Evolutionary conservation across 345 rosid species (phyloP).

Genomic region (Sapria himalayana): DNA sequence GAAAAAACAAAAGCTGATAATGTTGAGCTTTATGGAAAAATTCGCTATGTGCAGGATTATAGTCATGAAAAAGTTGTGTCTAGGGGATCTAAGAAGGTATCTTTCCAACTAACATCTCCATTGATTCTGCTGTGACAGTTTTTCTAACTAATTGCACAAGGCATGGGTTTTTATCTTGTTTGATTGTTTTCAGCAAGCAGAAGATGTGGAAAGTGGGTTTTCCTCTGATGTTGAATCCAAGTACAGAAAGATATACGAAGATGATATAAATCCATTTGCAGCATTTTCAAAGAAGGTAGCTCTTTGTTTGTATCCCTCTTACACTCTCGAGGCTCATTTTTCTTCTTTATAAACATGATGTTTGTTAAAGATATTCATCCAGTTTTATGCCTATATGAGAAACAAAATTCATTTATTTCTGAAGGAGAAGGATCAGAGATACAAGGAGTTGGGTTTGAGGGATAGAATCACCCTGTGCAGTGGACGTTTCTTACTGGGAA

Average conservation of each 20-base stretch:
- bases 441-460: slow-evolving; percentile 91
- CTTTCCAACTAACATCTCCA: not conserved
- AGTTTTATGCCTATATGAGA: too few species aligned
- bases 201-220: slow-evolving; percentile 90
- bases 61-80: slow-evolving; percentile 83
- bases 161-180: slow-evolving; percentile 8
- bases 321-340: not conserved
- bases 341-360: slow-evolving; percentile 3
- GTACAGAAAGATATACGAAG: slow-evolving; percentile 95
- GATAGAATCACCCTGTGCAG: slow-evolving; percentile 87
- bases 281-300: slow-evolving; percentile 89
- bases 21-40: slow-evolving; percentile 86
- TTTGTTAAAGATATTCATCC: slow-evolving; percentile 3
- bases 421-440: slow-evolving; percentile 85
- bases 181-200: slow-evolving; percentile 29
- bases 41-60: slow-evolving; percentile 91
- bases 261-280: slow-evolving; percentile 94
- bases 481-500: slow-evolving; percentile 81
- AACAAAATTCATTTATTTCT: slow-evolving; percentile 3
- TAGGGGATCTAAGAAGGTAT: slow-evolving; percentile 85
- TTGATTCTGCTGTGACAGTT: too few species aligned
- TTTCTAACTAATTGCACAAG: too few species aligned
- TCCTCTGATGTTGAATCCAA: slow-evolving; percentile 84
- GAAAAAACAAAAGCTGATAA: slow-evolving; percentile 93
- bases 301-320: slow-evolving; percentile 1